phyloP scores from a whole-genome alignment of 2,329 filamentous ascomycete genomes.

The Celoporthe dispersa region DNA sequence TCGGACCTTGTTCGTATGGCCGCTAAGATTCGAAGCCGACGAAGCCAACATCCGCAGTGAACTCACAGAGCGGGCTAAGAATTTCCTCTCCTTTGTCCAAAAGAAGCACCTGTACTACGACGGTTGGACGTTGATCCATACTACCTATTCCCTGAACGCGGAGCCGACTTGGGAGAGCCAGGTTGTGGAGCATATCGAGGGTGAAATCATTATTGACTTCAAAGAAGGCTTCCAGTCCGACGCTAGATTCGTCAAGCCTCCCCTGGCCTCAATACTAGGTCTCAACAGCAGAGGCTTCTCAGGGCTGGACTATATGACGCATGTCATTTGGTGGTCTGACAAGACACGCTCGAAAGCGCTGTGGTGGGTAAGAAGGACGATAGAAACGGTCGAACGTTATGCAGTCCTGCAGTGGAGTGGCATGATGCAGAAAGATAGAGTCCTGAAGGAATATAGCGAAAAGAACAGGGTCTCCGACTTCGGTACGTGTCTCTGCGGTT shows the following conservation, averaged over 20 bases:
- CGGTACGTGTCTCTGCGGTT: neutral
- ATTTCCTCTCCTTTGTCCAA: neutral
- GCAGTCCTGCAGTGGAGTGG: fast-evolving
- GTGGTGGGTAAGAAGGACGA: neutral
- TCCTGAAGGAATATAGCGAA: neutral
- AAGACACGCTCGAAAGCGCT: neutral
- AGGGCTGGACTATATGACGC: too few relatives aligned
- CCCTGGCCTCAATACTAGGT: neutral
- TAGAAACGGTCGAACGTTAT: neutral
- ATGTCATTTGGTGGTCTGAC: neutral
- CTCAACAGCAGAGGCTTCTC: too few relatives aligned
- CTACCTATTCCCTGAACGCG: neutral
- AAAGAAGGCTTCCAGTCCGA: neutral
- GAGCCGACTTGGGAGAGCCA: neutral
- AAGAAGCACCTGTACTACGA: neutral
- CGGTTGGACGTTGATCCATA: neutral
- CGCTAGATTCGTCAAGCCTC: neutral
- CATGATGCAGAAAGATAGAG: neutral
- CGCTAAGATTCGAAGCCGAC: neutral
- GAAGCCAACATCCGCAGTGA: neutral
- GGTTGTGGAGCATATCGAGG: neutral
- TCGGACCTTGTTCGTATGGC: neutral
- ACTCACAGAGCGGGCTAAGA: neutral
- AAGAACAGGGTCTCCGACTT: neutral
- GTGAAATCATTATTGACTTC: neutral